Percentiles rank a stretch among this genome's conserved stretches.
Evolutionary conservation across 2,329 filamentous ascomycete genomes (phyloP).

Genomic region (Aspergillus fumigatiaffinis): DNA sequence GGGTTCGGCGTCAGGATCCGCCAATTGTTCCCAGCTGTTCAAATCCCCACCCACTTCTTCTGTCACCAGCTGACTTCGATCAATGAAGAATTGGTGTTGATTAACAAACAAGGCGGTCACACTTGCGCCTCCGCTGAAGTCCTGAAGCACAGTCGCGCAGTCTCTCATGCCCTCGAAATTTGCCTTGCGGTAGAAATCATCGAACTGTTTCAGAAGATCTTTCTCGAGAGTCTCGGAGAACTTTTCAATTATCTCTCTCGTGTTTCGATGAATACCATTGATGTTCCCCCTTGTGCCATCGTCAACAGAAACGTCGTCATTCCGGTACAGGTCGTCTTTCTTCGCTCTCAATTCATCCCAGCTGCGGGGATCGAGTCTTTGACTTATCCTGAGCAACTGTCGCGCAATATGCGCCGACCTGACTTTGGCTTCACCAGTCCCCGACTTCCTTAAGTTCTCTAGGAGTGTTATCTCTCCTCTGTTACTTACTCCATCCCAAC

Average conservation of each 20-base stretch:
- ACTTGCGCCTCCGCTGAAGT: conserved; percentile 93
- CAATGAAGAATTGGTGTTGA: conserved; percentile 99
- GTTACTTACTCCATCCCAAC: conserved; percentile 93
- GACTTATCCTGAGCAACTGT: conserved; percentile 90
- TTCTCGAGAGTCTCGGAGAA: conserved; percentile 95
- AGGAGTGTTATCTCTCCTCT: conserved; percentile 80
- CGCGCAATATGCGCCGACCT: conserved; percentile 90
- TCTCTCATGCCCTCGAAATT: conserved; percentile 99
- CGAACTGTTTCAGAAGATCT: conserved; percentile 91
- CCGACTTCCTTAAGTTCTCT: conserved; percentile 81
- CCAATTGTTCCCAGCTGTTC: conserved; percentile 84
- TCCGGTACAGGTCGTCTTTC: conserved; percentile 49
- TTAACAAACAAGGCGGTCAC: conserved; percentile 97
- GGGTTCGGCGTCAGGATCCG: conserved; percentile 89
- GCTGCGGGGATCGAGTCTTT: conserved; percentile 74
- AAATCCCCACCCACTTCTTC: conserved; percentile 65
- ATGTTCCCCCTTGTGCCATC: conserved; percentile 49
- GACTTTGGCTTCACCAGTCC: conserved; percentile 86
- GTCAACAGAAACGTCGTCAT: conserved; percentile 29
- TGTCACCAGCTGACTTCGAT: conserved; percentile 83
- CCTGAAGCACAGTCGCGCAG: conserved; percentile 86
- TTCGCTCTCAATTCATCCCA: conserved; percentile 54
- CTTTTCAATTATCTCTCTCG: conserved; percentile 88
- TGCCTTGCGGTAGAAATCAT: conserved; percentile 90
- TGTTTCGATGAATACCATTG: conserved; percentile 52